A percentile compares a stretch with the other conserved stretches of the same genome.
phyloP scores from a whole-genome alignment of 768 basidiomycete genomes.

The Bullera alba region DNA sequence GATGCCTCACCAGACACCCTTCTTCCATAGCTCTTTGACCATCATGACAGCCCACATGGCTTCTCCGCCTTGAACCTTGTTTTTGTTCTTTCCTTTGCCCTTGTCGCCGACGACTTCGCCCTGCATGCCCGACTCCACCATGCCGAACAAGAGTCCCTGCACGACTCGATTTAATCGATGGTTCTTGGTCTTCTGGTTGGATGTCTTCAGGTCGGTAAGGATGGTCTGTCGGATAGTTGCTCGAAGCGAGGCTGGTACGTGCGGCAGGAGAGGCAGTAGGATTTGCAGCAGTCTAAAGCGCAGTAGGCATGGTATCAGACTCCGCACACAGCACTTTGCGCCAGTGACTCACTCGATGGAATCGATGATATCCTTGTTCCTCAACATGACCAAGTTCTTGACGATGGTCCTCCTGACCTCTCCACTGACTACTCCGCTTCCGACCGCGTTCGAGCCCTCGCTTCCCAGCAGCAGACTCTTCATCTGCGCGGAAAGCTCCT shows the following conservation, averaged over 20 bases:
- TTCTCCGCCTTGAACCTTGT: slow-evolving; percentile 58
- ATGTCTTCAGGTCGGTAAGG: slow-evolving; percentile 82
- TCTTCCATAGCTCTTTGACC: slow-evolving; percentile 89
- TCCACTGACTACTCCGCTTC: slow-evolving; percentile 25
- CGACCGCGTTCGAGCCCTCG: slow-evolving; percentile 9
- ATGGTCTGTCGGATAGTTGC: slow-evolving; percentile 89
- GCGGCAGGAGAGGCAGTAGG: slow-evolving; percentile 92
- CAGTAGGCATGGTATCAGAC: neutral
- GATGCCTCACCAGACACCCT: slow-evolving; percentile 64
- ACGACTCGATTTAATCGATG: slow-evolving; percentile 94
- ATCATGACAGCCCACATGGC: slow-evolving; percentile 97
- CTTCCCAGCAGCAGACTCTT: slow-evolving; percentile 65
- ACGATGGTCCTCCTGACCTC: slow-evolving; percentile 70
- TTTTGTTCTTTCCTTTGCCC: slow-evolving; percentile 49
- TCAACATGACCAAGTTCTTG: slow-evolving; percentile 83
- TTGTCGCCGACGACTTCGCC: slow-evolving; percentile 75
- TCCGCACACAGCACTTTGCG: slow-evolving; percentile 2
- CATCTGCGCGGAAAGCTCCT: slow-evolving; percentile 73
- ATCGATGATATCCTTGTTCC: slow-evolving; percentile 85
- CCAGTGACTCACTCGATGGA: slow-evolving; percentile 72
- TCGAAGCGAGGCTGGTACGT: slow-evolving; percentile 78
- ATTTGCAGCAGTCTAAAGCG: slow-evolving; percentile 71
- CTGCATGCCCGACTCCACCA: slow-evolving; percentile 89
- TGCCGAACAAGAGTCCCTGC: slow-evolving; percentile 88
- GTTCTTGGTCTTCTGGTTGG: slow-evolving; percentile 80